Evolutionary conservation across 148 eudicot species (phyloP).

Genomic region (Rheum nobile): DNA sequence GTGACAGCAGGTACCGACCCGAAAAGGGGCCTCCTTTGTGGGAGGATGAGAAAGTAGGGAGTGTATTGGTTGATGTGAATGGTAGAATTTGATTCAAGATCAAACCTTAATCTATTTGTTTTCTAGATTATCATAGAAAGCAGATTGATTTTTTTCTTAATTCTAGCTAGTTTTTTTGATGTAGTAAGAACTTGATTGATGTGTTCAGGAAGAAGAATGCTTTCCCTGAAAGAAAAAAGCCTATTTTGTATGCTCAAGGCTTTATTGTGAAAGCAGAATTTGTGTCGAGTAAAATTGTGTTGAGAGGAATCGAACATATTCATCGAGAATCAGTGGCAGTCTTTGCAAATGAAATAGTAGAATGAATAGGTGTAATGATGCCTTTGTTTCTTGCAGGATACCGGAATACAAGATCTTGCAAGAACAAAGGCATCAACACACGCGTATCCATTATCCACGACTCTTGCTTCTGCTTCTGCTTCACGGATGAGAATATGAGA

Average conservation of each 20-base stretch:
- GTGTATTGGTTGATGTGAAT: background rate
- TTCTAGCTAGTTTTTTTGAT: background rate
- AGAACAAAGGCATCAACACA: no score
- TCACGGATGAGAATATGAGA: no score
- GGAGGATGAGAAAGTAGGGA: background rate
- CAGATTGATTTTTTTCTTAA: background rate
- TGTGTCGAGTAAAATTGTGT: background rate
- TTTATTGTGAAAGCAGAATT: background rate
- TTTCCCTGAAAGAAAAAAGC: constrained; percentile 1
- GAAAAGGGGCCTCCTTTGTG: background rate
- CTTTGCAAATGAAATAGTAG: no score
- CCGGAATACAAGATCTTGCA: no score
- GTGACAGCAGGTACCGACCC: background rate
- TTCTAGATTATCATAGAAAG: background rate
- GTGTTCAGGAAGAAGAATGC: background rate
- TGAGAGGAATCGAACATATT: no score
- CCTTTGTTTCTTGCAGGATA: no score
- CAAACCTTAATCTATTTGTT: background rate
- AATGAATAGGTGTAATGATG: no score
- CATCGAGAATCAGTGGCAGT: no score
- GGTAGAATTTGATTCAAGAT: background rate
- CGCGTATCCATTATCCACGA: no score
- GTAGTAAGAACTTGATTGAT: background rate
- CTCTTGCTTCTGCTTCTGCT: no score
- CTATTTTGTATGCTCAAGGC: constrained; percentile 1